These are phyloP conservation scores for Ascoidea rubescens DNA, from an alignment of 805 yeast species.

Conservation along the genomic window DNA sequence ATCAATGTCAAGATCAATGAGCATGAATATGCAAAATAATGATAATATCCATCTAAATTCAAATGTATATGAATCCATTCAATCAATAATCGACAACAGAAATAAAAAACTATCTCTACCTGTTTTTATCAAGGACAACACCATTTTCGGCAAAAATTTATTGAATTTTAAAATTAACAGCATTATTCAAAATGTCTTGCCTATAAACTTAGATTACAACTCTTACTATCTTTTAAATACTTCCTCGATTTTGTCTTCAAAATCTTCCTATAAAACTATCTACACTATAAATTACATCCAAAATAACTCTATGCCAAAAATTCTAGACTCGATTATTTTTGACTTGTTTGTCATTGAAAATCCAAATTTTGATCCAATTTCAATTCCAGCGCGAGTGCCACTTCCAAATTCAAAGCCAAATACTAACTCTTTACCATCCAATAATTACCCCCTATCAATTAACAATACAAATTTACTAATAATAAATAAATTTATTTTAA, in stretches of 20 bases:
- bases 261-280: not conserved
- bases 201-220: too few species aligned
- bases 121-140: not conserved
- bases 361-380: too few species aligned
- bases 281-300: not conserved
- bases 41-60: not conserved
- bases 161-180: not conserved
- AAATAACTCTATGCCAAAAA: not conserved
- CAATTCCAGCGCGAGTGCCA: not conserved
- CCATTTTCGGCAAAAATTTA: constrained; percentile 1
- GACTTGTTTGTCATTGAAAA: constrained; percentile 3
- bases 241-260: not conserved
- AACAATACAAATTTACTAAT: constrained; percentile 4
- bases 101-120: not conserved
- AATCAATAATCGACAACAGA: not conserved
- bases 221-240: not conserved
- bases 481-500: constrained; percentile 3
- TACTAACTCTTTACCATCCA: too few species aligned
- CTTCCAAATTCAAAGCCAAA: not conserved
- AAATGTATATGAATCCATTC: not conserved
- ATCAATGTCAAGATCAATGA: too few species aligned
- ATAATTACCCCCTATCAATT: not conserved
- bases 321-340: constrained; percentile 7
- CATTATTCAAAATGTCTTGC: not conserved
- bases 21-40: not conserved